A percentile compares a stretch with the other conserved stretches of the same genome.
phyloP scores from a whole-genome alignment of 2,329 filamentous ascomycete genomes.

The Periconia sp. region DNA sequence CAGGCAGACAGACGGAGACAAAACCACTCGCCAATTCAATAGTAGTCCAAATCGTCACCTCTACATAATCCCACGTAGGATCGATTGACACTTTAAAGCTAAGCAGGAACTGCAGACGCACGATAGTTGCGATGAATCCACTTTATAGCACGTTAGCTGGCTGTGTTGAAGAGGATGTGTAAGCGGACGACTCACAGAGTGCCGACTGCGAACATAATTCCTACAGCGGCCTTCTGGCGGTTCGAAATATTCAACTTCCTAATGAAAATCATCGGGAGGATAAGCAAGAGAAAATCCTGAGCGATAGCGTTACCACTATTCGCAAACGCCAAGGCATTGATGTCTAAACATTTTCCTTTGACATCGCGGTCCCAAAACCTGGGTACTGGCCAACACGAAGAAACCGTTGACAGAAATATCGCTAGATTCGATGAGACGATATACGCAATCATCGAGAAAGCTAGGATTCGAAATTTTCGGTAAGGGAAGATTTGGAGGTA shows the following conservation, averaged over 20 bases:
- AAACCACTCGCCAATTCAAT: slow-evolving; percentile 26
- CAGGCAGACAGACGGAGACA: slow-evolving; percentile 25
- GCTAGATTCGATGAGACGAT: slow-evolving; percentile 18
- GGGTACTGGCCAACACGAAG: slow-evolving; percentile 24
- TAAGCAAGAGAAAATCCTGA: slow-evolving; percentile 28
- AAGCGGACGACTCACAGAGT: slow-evolving; percentile 15
- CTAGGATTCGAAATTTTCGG: slow-evolving; percentile 13
- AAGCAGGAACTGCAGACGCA: slow-evolving; percentile 24
- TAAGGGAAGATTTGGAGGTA: slow-evolving; percentile 34
- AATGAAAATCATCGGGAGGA: slow-evolving; percentile 25
- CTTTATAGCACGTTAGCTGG: not conserved
- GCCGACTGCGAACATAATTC: slow-evolving; percentile 29
- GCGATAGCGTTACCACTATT: slow-evolving; percentile 25
- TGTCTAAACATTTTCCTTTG: slow-evolving; percentile 23
- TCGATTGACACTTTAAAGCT: slow-evolving; percentile 26
- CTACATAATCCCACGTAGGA: slow-evolving; percentile 30
- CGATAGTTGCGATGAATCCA: slow-evolving; percentile 28
- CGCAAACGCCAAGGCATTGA: slow-evolving; percentile 22
- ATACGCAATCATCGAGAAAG: slow-evolving; percentile 16
- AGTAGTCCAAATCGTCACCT: slow-evolving; percentile 26
- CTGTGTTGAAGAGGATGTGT: not conserved
- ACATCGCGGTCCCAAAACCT: slow-evolving; percentile 32
- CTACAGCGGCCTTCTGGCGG: slow-evolving; percentile 22
- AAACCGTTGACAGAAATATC: slow-evolving; percentile 22
- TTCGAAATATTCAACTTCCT: slow-evolving; percentile 24